Evolutionary conservation across 305 asterid genomes (phyloP), one percentile per base, ranked within the genome.

Genomic region (Rubia balearica): DNA sequence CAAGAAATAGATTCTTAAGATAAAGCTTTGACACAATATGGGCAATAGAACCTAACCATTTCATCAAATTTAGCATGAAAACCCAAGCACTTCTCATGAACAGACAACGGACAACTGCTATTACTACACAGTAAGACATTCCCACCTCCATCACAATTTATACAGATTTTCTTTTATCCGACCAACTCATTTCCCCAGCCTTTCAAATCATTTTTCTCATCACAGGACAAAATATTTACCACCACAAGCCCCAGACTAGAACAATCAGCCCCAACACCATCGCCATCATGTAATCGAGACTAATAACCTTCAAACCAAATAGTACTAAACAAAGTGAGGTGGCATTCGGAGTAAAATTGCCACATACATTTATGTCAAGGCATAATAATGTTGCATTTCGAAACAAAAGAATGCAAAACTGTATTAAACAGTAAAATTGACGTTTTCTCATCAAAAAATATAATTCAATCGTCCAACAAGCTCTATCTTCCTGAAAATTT

Each of bases 61-160:
- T 80, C 89, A 79, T 85, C 89, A 72, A 81, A 81, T 57, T 79
- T 75, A 65, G 87, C 85, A 5, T 85, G 81, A 74, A 82, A 84
- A n/a, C 84, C 87, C 84, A 86, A 71, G 79, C 97, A 92, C 38
- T 61, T 69, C 71, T 81, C 84, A 73, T 90, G 96, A 71, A 90
- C 76, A 51, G 85, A 79, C 78, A 90, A 51, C 55, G 93, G 95
- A 75, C 97, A 92, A 48, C 76, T 85, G 22, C 65, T 77, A 66
- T 76, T 88, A 76, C 80, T 80, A 76, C 98, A 92, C 67, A 77
- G 75, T 80, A 90, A 85, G 80, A 92, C 62, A 61, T 79, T 80
- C 57, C 82, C 91, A 48, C 88, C 88, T 75, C 79, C 55, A 48
- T 85, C 80, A 81, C 98, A 92, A 79, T 81, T 88, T 76, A 92